These are phyloP conservation scores for Exophiala oligosperma DNA, from an alignment of 2,329 filamentous ascomycete species.

Conservation along the genomic window DNA sequence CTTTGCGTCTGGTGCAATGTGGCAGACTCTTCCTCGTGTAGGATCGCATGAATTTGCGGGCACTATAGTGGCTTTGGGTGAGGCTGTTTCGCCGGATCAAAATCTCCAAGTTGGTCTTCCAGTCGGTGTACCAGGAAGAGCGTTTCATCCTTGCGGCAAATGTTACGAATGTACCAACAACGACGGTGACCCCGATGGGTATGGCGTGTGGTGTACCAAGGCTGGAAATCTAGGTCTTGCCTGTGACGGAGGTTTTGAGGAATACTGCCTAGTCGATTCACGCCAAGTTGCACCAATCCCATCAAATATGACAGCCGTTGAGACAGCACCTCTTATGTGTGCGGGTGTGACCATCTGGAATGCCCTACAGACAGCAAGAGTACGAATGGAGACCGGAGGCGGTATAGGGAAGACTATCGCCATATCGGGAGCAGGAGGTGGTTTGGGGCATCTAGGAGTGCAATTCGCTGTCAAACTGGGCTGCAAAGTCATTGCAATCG, in stretches of 20 bases:
- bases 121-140: constrained; percentile 22
- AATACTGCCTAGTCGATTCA: constrained; percentile 30
- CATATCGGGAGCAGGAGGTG: constrained; percentile 37
- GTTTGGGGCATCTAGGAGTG: constrained; percentile 34
- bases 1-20: constrained; percentile 38
- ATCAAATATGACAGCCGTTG: constrained; percentile 34
- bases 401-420: constrained; percentile 36
- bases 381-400: constrained; percentile 22
- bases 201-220: constrained; percentile 23
- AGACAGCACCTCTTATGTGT: constrained; percentile 46
- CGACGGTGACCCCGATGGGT: constrained; percentile 22
- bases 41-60: constrained; percentile 50
- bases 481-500: constrained; percentile 37
- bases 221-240: constrained; percentile 22
- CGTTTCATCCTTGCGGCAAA: constrained; percentile 17
- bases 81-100: constrained; percentile 9
- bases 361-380: constrained; percentile 37
- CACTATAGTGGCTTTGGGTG: constrained; percentile 36
- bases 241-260: constrained; percentile 29
- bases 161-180: constrained; percentile 21
- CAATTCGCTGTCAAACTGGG: constrained; percentile 38
- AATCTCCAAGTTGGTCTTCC: constrained; percentile 8
- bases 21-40: constrained; percentile 41
- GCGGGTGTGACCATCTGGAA: constrained; percentile 46
- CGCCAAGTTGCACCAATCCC: constrained; percentile 32